Evolutionary conservation across 805 yeast species (phyloP).

Genomic region (Candida ortonii): DNA sequence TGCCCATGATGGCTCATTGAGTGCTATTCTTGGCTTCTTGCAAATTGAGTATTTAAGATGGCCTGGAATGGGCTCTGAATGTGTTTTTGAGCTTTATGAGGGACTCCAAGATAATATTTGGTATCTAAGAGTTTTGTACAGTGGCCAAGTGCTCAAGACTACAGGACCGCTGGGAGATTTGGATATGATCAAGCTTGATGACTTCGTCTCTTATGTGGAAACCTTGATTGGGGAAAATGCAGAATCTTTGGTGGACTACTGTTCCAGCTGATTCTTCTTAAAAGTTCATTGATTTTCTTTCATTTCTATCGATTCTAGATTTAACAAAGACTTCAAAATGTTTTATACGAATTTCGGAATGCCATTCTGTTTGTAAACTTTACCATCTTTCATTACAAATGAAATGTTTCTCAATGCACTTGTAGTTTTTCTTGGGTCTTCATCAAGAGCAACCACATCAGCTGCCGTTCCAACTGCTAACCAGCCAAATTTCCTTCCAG

Average conservation of each 20-base stretch:
- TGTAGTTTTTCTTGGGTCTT: constrained; percentile 20
- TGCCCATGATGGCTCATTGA: constrained; percentile 42
- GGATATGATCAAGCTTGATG: constrained; percentile 17
- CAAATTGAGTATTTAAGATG: constrained; percentile 37
- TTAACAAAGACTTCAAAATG: too few relatives aligned
- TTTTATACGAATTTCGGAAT: neutral
- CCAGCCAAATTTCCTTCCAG: constrained; percentile 29
- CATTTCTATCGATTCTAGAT: neutral
- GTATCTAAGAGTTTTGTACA: constrained; percentile 37
- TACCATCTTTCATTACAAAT: constrained; percentile 31
- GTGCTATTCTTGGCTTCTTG: constrained; percentile 35
- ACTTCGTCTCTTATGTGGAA: constrained; percentile 18
- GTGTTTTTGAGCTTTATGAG: constrained; percentile 38
- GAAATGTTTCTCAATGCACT: constrained; percentile 17
- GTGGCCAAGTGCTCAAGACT: constrained; percentile 26
- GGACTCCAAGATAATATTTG: constrained; percentile 22
- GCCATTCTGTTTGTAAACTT: constrained; percentile 20
- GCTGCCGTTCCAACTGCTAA: constrained; percentile 24
- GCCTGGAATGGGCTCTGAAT: constrained; percentile 50
- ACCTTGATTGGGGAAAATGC: constrained; percentile 18
- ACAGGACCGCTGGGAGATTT: constrained; percentile 20
- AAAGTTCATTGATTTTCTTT: too few relatives aligned
- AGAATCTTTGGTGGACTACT: constrained; percentile 12
- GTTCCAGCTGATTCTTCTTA: constrained; percentile 5
- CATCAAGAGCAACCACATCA: constrained; percentile 26